Percentiles rank a stretch among this genome's conserved stretches.
phyloP scores from a whole-genome alignment of 352 stramenopile species.

The Pythium phragmitis region DNA sequence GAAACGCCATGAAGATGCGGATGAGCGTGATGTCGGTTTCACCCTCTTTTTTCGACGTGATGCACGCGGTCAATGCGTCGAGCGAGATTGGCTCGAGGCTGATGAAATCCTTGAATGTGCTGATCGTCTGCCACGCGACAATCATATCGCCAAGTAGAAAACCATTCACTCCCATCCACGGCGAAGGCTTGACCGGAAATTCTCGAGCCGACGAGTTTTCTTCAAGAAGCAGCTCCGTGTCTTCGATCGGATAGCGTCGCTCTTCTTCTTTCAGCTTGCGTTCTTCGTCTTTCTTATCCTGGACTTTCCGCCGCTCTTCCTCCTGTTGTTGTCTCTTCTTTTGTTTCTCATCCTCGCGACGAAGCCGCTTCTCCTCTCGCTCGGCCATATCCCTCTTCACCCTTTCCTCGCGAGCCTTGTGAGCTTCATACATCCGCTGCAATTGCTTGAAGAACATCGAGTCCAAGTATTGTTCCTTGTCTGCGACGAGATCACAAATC shows the following conservation, averaged over 20 bases:
- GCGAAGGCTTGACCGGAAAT: conserved; percentile 38
- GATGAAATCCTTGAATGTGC: conserved; percentile 73
- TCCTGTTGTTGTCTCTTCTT: conserved; percentile 29
- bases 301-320: conserved; percentile 29
- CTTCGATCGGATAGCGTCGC: conserved; percentile 69
- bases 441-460: conserved; percentile 88
- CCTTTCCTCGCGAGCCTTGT: conserved; percentile 53
- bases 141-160: conserved; percentile 70
- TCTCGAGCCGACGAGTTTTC: conserved; percentile 27
- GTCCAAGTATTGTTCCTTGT: conserved; percentile 74
- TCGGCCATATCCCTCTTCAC: conserved; percentile 58
- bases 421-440: conserved; percentile 67
- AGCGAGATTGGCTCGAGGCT: conserved; percentile 58
- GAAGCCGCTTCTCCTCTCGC: conserved; percentile 49
- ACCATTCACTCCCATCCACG: conserved; percentile 53
- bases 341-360: conserved; percentile 27
- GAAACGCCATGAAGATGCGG: conserved; percentile 72
- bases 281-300: conserved; percentile 61
- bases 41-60: conserved; percentile 38
- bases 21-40: conserved; percentile 50
- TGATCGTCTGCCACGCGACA: conserved; percentile 78
- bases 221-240: conserved; percentile 55
- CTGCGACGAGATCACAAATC: conserved; percentile 70
- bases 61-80: conserved; percentile 54
- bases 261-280: conserved; percentile 48